Evolutionary conservation across 331 rosid genomes (phyloP).

Genomic region (Spiraea crenata): DNA sequence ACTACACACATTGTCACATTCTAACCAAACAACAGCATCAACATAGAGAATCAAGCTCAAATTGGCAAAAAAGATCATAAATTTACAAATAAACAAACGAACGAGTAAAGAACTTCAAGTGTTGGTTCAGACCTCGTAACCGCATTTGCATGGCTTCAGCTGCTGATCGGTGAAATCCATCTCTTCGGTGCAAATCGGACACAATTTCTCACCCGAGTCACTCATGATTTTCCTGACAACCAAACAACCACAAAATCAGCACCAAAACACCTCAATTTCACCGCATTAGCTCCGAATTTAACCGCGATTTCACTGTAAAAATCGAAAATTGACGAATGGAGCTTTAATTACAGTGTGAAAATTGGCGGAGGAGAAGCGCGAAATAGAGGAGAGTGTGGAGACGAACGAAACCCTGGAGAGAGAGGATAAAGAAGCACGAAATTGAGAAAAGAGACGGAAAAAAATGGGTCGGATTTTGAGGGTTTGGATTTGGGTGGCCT

Average conservation of each 20-base stretch:
- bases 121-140: conserved; percentile 66
- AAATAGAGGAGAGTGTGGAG: conserved; percentile 20
- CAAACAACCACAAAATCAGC: not conserved
- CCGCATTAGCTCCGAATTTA: not conserved
- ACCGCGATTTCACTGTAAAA: too few relatives aligned
- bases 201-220: conserved; percentile 84
- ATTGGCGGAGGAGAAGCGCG: conserved; percentile 32
- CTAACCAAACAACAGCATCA: not conserved
- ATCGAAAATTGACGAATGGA: too few relatives aligned
- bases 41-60: not conserved
- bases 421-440: conserved; percentile 34
- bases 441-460: conserved; percentile 37
- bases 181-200: conserved; percentile 96
- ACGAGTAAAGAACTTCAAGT: not conserved
- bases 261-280: not conserved
- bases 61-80: not conserved
- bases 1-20: not conserved
- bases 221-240: conserved; percentile 70
- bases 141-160: conserved; percentile 91
- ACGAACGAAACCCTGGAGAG: conserved; percentile 15
- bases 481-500: conserved; percentile 39
- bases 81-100: not conserved
- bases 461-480: conserved; percentile 3
- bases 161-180: conserved; percentile 99
- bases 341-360: conserved; percentile 63